These are phyloP conservation scores for Neonectria neomacrospora DNA, from an alignment of 2,329 filamentous ascomycete species.

Conservation along the genomic window DNA sequence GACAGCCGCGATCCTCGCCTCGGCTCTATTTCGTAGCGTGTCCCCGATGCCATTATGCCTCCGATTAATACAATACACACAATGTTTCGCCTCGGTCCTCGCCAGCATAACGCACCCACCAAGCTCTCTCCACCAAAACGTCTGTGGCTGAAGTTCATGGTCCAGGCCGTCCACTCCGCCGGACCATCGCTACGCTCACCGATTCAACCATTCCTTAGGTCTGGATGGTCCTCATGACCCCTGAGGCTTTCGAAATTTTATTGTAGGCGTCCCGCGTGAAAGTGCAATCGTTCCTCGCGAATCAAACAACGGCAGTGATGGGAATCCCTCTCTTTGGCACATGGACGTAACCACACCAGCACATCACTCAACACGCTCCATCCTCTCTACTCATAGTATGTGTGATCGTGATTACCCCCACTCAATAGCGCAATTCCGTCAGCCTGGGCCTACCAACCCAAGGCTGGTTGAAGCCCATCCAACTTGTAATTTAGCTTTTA, in stretches of 20 bases:
- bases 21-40: background rate
- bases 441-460: background rate
- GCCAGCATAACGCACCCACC: constrained; percentile 16
- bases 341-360: constrained; percentile 6
- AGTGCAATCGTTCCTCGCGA: background rate
- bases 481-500: background rate
- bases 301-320: constrained; percentile 2
- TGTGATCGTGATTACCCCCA: constrained; percentile 27
- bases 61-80: background rate
- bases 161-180: constrained; percentile 9
- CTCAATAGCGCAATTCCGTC: constrained; percentile 16
- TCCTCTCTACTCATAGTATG: background rate
- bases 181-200: background rate
- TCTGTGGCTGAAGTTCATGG: constrained; percentile 6
- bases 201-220: constrained; percentile 4
- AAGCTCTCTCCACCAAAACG: constrained; percentile 5
- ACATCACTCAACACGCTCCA: constrained; percentile 3
- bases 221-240: background rate
- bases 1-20: background rate
- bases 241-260: background rate
- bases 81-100: constrained; percentile 6
- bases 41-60: background rate
- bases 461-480: background rate
- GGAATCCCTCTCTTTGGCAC: background rate
- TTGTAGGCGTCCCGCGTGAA: background rate